phyloP scores from a whole-genome alignment of 2,329 filamentous ascomycete species.

The Apiospora kogelbergensis region DNA sequence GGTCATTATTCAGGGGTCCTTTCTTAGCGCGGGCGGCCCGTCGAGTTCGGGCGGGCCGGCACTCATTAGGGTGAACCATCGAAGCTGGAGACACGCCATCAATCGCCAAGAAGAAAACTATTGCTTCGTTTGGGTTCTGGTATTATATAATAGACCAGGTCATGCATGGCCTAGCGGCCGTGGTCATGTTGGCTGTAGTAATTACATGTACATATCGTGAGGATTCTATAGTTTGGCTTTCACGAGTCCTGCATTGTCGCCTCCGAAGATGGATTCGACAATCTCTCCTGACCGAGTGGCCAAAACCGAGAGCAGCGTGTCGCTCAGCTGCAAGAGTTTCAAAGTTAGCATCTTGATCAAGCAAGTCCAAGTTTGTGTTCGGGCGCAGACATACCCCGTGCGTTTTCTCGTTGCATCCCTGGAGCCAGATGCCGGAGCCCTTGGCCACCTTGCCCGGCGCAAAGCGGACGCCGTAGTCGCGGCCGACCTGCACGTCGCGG shows the following conservation, averaged over 20 bases:
- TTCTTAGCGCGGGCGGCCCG: constrained; percentile 1
- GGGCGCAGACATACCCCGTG: constrained; percentile 71
- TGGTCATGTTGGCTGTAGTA: not conserved
- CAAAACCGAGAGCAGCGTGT: constrained; percentile 78
- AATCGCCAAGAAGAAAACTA: too few species aligned
- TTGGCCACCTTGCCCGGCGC: constrained; percentile 64
- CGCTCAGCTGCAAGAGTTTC: constrained; percentile 59
- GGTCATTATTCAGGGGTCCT: not conserved
- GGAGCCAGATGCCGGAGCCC: constrained; percentile 83
- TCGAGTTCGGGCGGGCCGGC: not conserved
- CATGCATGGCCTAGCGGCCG: too few species aligned
- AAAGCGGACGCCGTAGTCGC: constrained; percentile 80
- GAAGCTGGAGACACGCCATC: not conserved
- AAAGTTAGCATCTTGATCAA: not conserved
- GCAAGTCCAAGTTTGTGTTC: not conserved
- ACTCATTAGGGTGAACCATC: not conserved
- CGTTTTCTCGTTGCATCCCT: constrained; percentile 90
- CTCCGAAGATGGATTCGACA: constrained; percentile 72
- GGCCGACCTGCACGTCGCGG: constrained; percentile 49
- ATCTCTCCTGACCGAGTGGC: constrained; percentile 76
- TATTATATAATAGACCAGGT: too few species aligned
- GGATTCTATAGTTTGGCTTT: not conserved
- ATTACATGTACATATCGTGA: not conserved
- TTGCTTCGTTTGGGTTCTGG: too few species aligned
- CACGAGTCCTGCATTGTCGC: not conserved